Evolutionary conservation across 345 rosid species (phyloP), one percentile per base, ranked within the genome.

Genomic region (Eucalyptus grandis): DNA sequence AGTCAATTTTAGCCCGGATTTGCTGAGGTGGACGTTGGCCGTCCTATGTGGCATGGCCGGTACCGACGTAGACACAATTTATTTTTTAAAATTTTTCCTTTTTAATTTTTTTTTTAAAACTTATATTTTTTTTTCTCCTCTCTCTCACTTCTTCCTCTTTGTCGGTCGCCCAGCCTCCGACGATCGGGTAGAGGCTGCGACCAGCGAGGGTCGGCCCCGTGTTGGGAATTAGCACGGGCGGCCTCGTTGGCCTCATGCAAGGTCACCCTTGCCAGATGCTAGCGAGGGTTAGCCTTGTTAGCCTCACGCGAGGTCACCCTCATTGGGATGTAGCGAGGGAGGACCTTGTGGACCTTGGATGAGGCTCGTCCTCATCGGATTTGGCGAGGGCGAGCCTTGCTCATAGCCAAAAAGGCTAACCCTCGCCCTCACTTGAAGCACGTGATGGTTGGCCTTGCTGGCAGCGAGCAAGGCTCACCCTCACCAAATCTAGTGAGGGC

Each of bases 151-250:
- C 56, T 51, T 51, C 56, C 56, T 51, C 22, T 51, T 0, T 51
- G 0, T 0, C 0, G 0, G 9, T 51, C 9, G 0, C 56, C 0
- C 0, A 51, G 2, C 56, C 56, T 51, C 4, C 0, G 2, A 2
- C 9, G 1, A 51, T 16, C 2, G 0, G 4, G 21, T 1, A 16
- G 4, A 51, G 54, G 54, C 54, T 6, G 3, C 1, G 2, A 6
- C 21, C 8, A 51, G 0, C 0, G 8, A 6, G 21, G 21, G 8
- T 15, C 6, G 0, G 54, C 54, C 54, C 6, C 3, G 0, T 1
- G 1, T 1, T 0, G 1, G 0, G 53, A 50, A 50, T 17, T 50
- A 50, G 53, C 53, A 15, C 15, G 19, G 53, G 19, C 1, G 7
- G 53, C 53, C 53, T 50, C 19, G 6, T 0, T 2, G 0, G 21